phyloP scores from a whole-genome alignment of 1,284 basidiomycete genomes.

The Sanghuangporus sanghuang region DNA sequence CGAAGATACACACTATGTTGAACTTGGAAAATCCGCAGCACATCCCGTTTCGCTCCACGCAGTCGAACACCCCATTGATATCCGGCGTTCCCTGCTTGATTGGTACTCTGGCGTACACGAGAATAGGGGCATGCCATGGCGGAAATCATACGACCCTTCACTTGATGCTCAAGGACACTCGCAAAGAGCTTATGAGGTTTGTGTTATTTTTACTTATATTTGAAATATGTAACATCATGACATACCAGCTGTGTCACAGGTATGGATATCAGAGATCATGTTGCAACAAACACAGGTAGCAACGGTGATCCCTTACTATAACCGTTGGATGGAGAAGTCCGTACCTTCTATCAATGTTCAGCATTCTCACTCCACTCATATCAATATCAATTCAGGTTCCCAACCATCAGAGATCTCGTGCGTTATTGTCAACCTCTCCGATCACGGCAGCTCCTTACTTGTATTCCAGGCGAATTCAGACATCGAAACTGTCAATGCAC shows the following conservation, averaged over 20 bases:
- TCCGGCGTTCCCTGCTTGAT: conserved; percentile 44
- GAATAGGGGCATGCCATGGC: conserved; percentile 81
- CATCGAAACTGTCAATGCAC: conserved; percentile 80
- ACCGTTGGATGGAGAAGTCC: conserved; percentile 76
- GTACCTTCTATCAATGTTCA: conserved; percentile 20
- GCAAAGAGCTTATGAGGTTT: conserved; percentile 78
- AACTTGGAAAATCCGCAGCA: conserved; percentile 4
- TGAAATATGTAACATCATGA: conserved; percentile 11
- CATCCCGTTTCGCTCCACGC: conserved; percentile 33
- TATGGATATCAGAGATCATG: conserved; percentile 94
- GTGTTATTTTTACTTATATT: conserved; percentile 17
- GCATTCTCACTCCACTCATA: conserved; percentile 12
- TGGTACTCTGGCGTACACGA: conserved; percentile 70
- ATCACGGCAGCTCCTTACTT: not conserved
- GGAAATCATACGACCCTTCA: conserved; percentile 58
- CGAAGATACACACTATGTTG: not conserved
- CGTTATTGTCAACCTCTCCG: conserved; percentile 20
- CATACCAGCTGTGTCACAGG: conserved; percentile 37
- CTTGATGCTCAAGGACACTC: conserved; percentile 47
- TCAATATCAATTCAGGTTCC: conserved; percentile 53
- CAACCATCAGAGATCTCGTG: conserved; percentile 76
- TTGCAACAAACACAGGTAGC: conserved; percentile 92
- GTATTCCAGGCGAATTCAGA: conserved; percentile 53
- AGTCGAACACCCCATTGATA: conserved; percentile 30
- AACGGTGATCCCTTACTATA: conserved; percentile 89